Evolutionary conservation across 2,329 filamentous ascomycete genomes (phyloP).

Genomic region (Herpotrichia juniperi): DNA sequence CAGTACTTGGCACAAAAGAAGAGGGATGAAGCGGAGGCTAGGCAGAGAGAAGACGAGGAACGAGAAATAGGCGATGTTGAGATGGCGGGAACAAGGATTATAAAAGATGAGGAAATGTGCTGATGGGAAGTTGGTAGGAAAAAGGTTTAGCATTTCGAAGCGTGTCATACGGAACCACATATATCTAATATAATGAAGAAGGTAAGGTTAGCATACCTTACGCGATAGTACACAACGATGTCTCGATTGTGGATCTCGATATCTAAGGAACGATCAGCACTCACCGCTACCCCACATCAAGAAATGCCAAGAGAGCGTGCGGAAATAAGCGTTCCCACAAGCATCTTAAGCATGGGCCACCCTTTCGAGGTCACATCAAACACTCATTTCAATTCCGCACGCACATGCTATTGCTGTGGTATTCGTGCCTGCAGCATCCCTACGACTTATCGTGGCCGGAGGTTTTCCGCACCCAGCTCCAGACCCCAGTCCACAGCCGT

Average conservation of each 20-base stretch:
- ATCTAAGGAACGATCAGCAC: background rate
- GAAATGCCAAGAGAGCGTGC: background rate
- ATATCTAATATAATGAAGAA: background rate
- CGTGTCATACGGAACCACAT: background rate
- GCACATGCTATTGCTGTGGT: no score
- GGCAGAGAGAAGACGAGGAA: conserved; percentile 21
- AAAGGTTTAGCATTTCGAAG: background rate
- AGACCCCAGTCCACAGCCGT: background rate
- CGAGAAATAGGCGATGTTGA: background rate
- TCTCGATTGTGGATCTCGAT: no score
- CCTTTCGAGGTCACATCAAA: no score
- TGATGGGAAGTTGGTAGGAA: background rate
- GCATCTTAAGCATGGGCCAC: background rate
- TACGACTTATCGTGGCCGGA: background rate
- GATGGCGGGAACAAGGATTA: background rate
- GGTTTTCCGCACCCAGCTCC: background rate
- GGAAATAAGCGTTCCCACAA: background rate
- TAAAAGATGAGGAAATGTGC: background rate
- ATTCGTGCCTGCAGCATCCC: background rate
- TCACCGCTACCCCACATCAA: background rate
- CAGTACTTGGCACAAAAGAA: conserved; percentile 58
- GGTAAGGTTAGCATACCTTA: background rate
- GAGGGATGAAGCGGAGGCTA: conserved; percentile 32
- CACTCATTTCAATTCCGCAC: no score
- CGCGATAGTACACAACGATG: no score